phyloP scores from a whole-genome alignment of 225 moss, liverwort and hornwort genomes.

The Antitrichia curtipendula region DNA sequence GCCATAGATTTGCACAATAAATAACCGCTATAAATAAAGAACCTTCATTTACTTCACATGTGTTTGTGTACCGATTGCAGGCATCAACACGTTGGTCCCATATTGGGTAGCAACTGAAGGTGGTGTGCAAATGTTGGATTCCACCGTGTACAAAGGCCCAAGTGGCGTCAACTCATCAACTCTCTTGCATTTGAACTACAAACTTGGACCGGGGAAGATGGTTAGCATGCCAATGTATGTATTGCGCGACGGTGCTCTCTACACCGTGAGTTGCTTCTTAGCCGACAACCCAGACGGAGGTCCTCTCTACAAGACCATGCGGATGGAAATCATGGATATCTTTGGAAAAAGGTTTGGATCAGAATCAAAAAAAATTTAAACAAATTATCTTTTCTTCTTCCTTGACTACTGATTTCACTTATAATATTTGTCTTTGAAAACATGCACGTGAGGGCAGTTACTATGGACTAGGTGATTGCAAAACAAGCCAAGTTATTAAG shows the following conservation, averaged over 20 bases:
- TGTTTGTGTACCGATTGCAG: background rate
- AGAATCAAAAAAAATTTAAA: no score
- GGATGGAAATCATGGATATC: slow-evolving; percentile 26
- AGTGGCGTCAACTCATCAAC: background rate
- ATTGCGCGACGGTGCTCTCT: slow-evolving; percentile 49
- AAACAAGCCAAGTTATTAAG: no score
- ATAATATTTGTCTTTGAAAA: no score
- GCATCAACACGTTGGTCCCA: slow-evolving; percentile 35
- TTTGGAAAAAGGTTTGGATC: slow-evolving; percentile 15
- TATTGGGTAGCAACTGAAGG: slow-evolving; percentile 30
- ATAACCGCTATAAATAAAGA: no score
- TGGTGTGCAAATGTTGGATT: slow-evolving; percentile 62
- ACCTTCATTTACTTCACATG: background rate
- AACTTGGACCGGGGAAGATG: slow-evolving; percentile 45
- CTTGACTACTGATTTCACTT: no score
- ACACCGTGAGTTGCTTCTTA: slow-evolving; percentile 38
- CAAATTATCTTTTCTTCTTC: no score
- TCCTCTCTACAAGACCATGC: slow-evolving; percentile 42
- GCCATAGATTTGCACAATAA: background rate
- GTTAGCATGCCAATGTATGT: slow-evolving; percentile 42
- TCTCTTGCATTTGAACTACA: slow-evolving; percentile 56
- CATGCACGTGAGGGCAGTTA: no score
- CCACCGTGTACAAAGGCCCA: background rate
- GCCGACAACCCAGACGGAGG: slow-evolving; percentile 91
- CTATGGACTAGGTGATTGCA: no score